Evolutionary conservation across 306 rosid species (phyloP), one percentile per base, ranked within the genome.

Genomic region (Trifolium repens): DNA sequence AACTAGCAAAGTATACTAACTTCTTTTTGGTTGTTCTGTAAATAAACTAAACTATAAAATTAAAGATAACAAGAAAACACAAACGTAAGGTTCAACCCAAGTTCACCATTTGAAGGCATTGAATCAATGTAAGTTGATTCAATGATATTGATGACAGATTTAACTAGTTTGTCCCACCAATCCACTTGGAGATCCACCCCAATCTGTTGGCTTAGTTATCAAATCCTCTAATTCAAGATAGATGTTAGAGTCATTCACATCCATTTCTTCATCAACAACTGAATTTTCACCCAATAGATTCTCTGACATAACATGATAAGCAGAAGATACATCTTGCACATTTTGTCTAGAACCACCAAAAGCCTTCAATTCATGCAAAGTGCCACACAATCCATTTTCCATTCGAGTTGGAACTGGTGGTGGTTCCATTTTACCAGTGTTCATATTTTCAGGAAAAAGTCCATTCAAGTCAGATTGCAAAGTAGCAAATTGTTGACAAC

Each of bases 171-270:
- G 90, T 35, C 86, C 90, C 74, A 87, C 83, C 80, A 88, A 58
- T 69, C 85, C 84, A 73, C 82, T 81, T 22, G 81, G 79, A 54
- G 81, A 85, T 62, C 89, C 92, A 74, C 85, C 86, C 88, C 89
- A 91, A 54, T 88, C 97, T 8, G 69, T 14, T 19, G 91, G 91
- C 72, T 90, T 88, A 34, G 70, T 84, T 47, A 91, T 85, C 93
- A 90, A 81, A 84, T 92, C 93, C 88, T 90, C 96, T 75, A 90
- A 72, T 58, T 94, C 96, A 64, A 85, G 87, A 71, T 87, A 92
- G 54, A 94, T 81, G 34, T 83, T 85, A 0, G 92, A 82, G 84
- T 88, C 96, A 79, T 88, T 89, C 52, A 82, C 80, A 58, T 76
- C 85, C 24, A 82, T 65, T 40, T 75, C 88, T 74, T 90, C 96